These are phyloP conservation scores for Remersonia thermophila DNA, from an alignment of 2,329 filamentous ascomycete species.

Conservation along the genomic window DNA sequence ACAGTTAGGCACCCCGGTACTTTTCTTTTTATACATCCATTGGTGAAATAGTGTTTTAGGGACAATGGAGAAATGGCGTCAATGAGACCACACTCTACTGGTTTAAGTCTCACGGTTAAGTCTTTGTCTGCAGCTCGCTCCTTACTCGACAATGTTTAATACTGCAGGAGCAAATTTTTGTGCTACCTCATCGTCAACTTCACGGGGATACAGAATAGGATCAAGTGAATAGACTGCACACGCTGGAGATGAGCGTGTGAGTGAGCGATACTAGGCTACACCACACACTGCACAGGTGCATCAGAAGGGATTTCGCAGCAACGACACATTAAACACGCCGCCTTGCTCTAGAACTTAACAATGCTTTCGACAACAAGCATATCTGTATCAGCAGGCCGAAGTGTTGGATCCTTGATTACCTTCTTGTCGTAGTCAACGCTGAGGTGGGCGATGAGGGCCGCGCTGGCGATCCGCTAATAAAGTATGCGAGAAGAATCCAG, in stretches of 20 bases:
- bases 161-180: conserved; percentile 27
- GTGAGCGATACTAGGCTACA: conserved; percentile 10
- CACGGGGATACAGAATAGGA: conserved; percentile 6
- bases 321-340: conserved; percentile 13
- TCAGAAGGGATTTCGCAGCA: conserved; percentile 11
- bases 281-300: conserved; percentile 10
- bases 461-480: conserved; percentile 12
- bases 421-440: conserved; percentile 12
- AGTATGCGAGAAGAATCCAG: conserved; percentile 10
- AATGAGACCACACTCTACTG: conserved; percentile 14
- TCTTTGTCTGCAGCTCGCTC: no score
- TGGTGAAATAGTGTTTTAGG: conserved; percentile 14
- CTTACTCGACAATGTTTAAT: conserved; percentile 22
- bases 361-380: conserved; percentile 11
- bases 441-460: conserved; percentile 8
- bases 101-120: no score
- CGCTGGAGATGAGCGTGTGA: conserved; percentile 5
- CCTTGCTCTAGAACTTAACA: conserved; percentile 13
- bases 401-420: conserved; percentile 7
- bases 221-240: conserved; percentile 2
- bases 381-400: conserved; percentile 8
- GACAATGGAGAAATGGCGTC: conserved; percentile 14
- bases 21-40: conserved; percentile 16
- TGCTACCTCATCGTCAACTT: conserved; percentile 11
- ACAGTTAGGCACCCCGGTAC: conserved; percentile 13